phyloP scores from a whole-genome alignment of 2,329 filamentous ascomycete genomes.

The Remersonia thermophila region DNA sequence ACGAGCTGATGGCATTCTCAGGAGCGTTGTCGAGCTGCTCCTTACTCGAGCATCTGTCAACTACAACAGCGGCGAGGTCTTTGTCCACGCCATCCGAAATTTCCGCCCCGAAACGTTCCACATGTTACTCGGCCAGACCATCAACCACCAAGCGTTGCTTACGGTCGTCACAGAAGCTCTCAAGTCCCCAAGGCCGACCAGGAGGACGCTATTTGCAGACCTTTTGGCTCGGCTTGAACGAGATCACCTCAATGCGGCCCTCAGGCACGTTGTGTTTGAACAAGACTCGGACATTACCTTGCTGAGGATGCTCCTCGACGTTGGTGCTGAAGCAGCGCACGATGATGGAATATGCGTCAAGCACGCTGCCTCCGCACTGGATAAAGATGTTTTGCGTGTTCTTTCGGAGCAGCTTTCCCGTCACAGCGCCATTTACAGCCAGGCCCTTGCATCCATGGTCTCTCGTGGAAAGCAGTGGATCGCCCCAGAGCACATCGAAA shows the following conservation, averaged over 20 bases:
- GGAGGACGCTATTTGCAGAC: constrained; percentile 10
- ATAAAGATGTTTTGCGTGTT: constrained; percentile 12
- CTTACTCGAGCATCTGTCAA: constrained; percentile 17
- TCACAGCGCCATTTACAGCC: constrained; percentile 12
- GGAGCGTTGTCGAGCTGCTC: constrained; percentile 13
- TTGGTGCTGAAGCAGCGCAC: constrained; percentile 15
- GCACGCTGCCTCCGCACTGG: constrained; percentile 15
- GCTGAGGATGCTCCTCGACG: constrained; percentile 13
- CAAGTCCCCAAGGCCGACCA: constrained; percentile 4
- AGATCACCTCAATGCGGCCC: constrained; percentile 17
- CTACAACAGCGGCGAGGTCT: constrained; percentile 19
- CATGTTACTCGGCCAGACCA: constrained; percentile 15
- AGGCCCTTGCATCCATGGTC: constrained; percentile 14
- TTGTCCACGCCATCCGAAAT: constrained; percentile 16
- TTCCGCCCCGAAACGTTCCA: constrained; percentile 14
- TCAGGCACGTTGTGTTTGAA: constrained; percentile 15
- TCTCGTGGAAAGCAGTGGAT: constrained; percentile 16
- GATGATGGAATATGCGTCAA: constrained; percentile 18
- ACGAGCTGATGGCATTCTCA: too few species aligned
- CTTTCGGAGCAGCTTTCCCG: constrained; percentile 11
- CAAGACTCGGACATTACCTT: constrained; percentile 13
- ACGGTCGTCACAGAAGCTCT: constrained; percentile 15
- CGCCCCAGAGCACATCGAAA: constrained; percentile 16
- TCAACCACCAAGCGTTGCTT: constrained; percentile 14
- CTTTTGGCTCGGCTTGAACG: constrained; percentile 12